Base-by-base conservation (phyloP, 2,329 filamentous ascomycete genomes). In the Colletotrichum higginsianum region DNA sequence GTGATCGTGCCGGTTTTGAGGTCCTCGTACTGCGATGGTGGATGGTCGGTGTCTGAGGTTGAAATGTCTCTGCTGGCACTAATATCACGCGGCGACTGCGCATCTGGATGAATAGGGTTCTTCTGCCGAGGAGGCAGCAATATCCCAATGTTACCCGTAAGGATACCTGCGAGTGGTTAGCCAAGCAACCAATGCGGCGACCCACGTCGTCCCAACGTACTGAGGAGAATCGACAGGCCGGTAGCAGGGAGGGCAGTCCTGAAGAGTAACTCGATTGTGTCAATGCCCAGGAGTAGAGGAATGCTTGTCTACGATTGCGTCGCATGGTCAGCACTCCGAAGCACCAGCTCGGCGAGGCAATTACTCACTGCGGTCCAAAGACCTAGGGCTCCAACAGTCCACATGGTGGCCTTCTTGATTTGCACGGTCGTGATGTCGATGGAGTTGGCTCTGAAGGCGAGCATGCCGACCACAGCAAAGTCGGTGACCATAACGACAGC, bases 361-460 rank as follows among this genome's bases (percentile, higher is more conserved):
- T 18, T 9, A 85, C 87, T 78, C 76, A 89, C 87, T 75, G 81
- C 86, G 62, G 84, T 87, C 88, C 88, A 90, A 42, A 88, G 76
- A n/a, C 80, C 82, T 67, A 89, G 78, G 16, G 83, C 86, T 56
- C 81, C 75, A 26, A 86, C 79, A 21, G 84, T 78, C 1, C 84
- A 76, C 30, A 85, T 75, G 21, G 87, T 75, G 47, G 83, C 81
- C 75, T 83, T 87, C 68, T 78, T 81, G 44, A 80, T 80, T 4
- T 76, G 76, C 64, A 82, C 80, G 47, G 79, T 76, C 12, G 82
- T 75, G 11, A 80, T 70, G 3, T 82, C 82, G 11, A 77, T 78
- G 9, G 82, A 82, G 63, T 86, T 82, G 21, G 83, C 82, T 61
- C 81, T 82, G n/a, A 78, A 77, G 30, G 84, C 77, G 30, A 89